Evolutionary conservation across 768 basidiomycete genomes (phyloP).

Genomic region (Heimioporus sp.): DNA sequence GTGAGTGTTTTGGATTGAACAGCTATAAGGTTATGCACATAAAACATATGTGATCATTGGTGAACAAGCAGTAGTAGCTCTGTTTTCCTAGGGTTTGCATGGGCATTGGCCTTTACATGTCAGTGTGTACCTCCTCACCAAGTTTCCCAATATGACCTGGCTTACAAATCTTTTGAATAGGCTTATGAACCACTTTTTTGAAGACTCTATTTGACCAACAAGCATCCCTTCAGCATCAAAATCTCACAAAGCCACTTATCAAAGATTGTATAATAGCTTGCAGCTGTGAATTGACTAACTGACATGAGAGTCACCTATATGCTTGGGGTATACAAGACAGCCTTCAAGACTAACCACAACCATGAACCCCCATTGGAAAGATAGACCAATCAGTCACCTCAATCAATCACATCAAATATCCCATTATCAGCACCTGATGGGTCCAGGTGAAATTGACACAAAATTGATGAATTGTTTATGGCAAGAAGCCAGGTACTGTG

Average conservation of each 20-base stretch:
- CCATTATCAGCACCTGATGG: background rate
- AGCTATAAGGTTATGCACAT: conserved; percentile 1
- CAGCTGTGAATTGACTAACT: background rate
- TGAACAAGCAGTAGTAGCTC: conserved; percentile 11
- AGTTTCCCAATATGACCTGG: background rate
- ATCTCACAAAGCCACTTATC: conserved; percentile 1
- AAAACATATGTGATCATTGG: conserved; percentile 2
- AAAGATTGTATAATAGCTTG: background rate
- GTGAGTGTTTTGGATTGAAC: conserved; percentile 8
- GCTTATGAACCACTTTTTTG: conserved; percentile 7
- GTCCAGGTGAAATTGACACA: no score
- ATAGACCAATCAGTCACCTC: background rate
- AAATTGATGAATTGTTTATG: no score
- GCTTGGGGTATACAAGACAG: background rate
- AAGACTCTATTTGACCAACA: conserved; percentile 11
- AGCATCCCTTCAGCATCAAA: conserved; percentile 2
- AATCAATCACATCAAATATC: background rate
- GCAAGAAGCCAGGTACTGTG: no score
- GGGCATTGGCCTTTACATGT: background rate
- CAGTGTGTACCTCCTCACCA: conserved; percentile 15
- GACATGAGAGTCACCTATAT: background rate
- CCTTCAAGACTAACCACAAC: background rate
- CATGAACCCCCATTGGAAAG: background rate
- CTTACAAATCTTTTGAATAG: conserved; percentile 3
- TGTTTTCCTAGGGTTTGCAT: background rate